Percentiles rank a stretch among this genome's conserved stretches.
Evolutionary conservation across 768 basidiomycete genomes (phyloP).

Genomic region (Lentinula boryana): DNA sequence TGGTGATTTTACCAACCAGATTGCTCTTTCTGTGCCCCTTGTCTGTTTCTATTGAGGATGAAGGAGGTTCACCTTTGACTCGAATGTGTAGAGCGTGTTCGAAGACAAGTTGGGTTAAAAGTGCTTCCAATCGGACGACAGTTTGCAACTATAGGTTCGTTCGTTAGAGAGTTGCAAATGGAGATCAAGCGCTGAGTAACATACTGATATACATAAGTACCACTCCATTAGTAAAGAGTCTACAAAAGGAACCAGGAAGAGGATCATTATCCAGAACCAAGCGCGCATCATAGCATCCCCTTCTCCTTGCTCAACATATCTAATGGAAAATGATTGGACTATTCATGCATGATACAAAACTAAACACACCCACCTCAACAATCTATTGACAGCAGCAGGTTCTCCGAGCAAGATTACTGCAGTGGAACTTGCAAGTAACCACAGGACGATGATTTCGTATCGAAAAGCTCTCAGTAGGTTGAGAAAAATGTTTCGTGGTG

Average conservation of each 20-base stretch:
- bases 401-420: conserved; percentile 22
- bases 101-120: conserved; percentile 9
- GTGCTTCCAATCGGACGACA: conserved; percentile 5
- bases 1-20: conserved; percentile 51
- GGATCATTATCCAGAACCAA: conserved; percentile 31
- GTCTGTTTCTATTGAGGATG: background rate
- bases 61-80: background rate
- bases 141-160: background rate
- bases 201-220: conserved; percentile 25
- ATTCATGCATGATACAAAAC: background rate
- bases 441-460: conserved; percentile 23
- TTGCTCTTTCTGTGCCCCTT: conserved; percentile 20
- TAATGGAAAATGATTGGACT: background rate
- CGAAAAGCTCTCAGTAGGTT: conserved; percentile 34
- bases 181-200: background rate
- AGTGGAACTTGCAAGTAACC: conserved; percentile 18
- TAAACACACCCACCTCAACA: conserved; percentile 24
- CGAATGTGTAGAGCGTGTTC: conserved; percentile 31
- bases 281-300: background rate
- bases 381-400: conserved; percentile 34
- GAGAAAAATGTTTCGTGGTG: conserved; percentile 38
- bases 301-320: conserved; percentile 1
- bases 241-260: conserved; percentile 29
- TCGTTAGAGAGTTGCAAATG: background rate
- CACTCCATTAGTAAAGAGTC: conserved; percentile 31